Conservation (phyloP, 176 grass and related monocot species). For the Leersia perrieri region DNA sequence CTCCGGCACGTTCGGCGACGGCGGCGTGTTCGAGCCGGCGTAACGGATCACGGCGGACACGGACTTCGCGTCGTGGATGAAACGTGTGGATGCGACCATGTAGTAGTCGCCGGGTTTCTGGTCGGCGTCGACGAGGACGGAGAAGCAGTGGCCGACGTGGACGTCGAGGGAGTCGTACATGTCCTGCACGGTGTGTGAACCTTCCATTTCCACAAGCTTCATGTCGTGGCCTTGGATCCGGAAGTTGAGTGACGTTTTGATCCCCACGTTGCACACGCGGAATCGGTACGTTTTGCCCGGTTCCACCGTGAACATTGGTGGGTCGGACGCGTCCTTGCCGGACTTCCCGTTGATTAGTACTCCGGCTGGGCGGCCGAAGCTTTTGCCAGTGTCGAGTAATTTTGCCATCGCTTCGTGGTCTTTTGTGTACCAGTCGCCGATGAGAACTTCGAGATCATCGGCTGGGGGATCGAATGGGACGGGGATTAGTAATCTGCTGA, state of each 20-base stretch:
- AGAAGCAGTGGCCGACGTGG: constrained; percentile 65
- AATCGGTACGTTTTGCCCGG: constrained; percentile 60
- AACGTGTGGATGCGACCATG: constrained; percentile 60
- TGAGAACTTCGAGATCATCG: constrained; percentile 51
- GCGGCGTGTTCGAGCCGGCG: constrained; percentile 47
- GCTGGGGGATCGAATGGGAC: constrained; percentile 58
- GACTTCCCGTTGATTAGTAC: constrained; percentile 62
- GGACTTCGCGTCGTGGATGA: constrained; percentile 33
- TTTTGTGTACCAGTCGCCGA: constrained; percentile 80
- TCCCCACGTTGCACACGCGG: constrained; percentile 67
- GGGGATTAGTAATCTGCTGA: constrained; percentile 78
- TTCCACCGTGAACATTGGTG: constrained; percentile 58
- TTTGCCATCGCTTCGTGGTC: constrained; percentile 46
- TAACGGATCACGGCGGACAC: constrained; percentile 46
- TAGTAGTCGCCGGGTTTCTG: constrained; percentile 66
- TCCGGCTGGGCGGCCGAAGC: constrained; percentile 44
- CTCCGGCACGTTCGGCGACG: constrained; percentile 29
- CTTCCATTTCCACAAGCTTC: constrained; percentile 68
- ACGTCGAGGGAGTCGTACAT: constrained; percentile 58
- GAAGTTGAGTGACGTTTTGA: constrained; percentile 77
- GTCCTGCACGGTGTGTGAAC: constrained; percentile 64
- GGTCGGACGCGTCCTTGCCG: neutral
- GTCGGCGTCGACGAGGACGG: constrained; percentile 63
- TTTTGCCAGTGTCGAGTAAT: constrained; percentile 39
- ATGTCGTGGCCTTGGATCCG: constrained; percentile 73